Evolutionary conservation across 352 stramenopile species (phyloP).

Genomic region (Phytophthora ramorum): DNA sequence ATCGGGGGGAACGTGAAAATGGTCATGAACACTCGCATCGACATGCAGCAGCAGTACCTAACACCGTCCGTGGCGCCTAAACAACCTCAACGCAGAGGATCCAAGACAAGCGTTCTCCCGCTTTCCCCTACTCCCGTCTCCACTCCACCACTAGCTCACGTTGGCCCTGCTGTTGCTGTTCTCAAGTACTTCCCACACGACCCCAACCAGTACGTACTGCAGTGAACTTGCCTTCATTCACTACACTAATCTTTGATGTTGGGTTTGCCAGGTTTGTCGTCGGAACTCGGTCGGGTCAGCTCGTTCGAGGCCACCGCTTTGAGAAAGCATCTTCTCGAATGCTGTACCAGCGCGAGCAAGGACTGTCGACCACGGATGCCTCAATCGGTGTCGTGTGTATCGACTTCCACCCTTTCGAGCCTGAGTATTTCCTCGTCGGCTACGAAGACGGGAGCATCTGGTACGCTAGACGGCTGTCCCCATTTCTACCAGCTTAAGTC

Average conservation of each 20-base stretch:
- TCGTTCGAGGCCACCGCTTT: slow-evolving; percentile 56
- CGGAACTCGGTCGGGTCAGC: slow-evolving; percentile 47
- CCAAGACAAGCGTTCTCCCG: slow-evolving; percentile 13
- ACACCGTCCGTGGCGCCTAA: slow-evolving; percentile 14
- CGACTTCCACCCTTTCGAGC: slow-evolving; percentile 57
- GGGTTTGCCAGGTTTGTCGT: slow-evolving; percentile 49
- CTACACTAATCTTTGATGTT: not conserved
- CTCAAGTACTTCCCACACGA: slow-evolving; percentile 64
- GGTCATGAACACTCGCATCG: slow-evolving; percentile 69
- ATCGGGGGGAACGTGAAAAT: slow-evolving; percentile 72
- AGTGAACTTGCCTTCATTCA: not conserved
- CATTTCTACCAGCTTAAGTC: not conserved
- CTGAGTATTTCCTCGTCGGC: slow-evolving; percentile 67
- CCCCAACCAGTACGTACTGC: slow-evolving; percentile 53
- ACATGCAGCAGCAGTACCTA: slow-evolving; percentile 62
- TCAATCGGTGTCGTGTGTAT: slow-evolving; percentile 49
- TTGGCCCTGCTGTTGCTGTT: slow-evolving; percentile 56
- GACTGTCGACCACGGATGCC: slow-evolving; percentile 2
- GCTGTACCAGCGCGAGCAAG: slow-evolving; percentile 29
- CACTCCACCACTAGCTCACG: slow-evolving; percentile 2
- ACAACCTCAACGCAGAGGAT: slow-evolving; percentile 7
- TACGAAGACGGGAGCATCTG: slow-evolving; percentile 68
- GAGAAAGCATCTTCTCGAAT: slow-evolving; percentile 26
- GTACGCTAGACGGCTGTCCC: slow-evolving; percentile 15
- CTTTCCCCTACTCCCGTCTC: slow-evolving; percentile 14